Evolutionary conservation across 176 grass and related monocot genomes (phyloP).

Genomic region (Elaeis guineensis): DNA sequence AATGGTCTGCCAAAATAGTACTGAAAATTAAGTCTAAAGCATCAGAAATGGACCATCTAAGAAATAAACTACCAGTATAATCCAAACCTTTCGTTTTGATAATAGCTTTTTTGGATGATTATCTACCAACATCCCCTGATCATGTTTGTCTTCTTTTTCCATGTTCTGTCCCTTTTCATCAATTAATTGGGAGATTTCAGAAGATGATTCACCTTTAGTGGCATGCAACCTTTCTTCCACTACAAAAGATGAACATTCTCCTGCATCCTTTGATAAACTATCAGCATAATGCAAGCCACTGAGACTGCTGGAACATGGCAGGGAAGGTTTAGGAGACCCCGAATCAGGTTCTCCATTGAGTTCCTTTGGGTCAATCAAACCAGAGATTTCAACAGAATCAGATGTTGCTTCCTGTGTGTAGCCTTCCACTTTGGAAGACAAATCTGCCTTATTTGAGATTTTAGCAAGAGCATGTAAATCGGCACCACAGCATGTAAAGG

Average conservation of each 20-base stretch:
- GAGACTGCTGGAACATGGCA: neutral
- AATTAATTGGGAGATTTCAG: constrained; percentile 8
- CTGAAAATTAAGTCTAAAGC: no score
- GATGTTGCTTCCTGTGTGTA: neutral
- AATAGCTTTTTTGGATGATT: constrained; percentile 32
- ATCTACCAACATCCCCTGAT: constrained; percentile 27
- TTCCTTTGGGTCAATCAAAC: neutral
- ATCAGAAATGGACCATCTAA: constrained; percentile 5
- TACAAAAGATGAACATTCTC: constrained; percentile 5
- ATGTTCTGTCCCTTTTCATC: constrained; percentile 4
- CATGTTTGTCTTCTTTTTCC: neutral
- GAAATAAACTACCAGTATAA: constrained; percentile 5
- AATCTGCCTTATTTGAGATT: neutral
- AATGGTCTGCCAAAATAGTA: constrained; percentile 32
- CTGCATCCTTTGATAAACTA: constrained; percentile 2
- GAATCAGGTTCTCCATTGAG: neutral
- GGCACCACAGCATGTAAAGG: neutral
- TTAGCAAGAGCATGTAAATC: neutral
- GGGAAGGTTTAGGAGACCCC: neutral
- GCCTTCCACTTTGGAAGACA: neutral
- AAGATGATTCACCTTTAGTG: constrained; percentile 7
- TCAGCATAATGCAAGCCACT: neutral
- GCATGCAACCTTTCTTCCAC: constrained; percentile 10
- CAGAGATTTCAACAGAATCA: neutral
- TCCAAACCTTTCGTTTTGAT: constrained; percentile 42